Evolutionary conservation across 352 stramenopile genomes (phyloP), one percentile per base, ranked within the genome.

Genomic region (Globisporangium spinosum): DNA sequence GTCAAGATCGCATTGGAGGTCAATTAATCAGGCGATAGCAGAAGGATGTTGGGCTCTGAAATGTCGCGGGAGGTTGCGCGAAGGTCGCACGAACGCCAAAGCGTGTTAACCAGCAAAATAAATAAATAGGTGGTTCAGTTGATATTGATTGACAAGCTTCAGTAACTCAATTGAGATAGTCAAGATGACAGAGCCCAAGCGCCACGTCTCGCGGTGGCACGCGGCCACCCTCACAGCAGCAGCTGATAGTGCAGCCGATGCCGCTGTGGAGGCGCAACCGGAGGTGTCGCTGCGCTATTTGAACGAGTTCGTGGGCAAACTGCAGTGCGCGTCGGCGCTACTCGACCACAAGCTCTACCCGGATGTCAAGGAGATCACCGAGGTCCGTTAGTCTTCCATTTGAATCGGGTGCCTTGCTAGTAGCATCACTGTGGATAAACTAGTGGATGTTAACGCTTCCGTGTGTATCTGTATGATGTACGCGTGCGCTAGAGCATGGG

Each of bases 331-430:
- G 9, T 72, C 87, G 34, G 72, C 77, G 9, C 67, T 95, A 51
- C 79, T 95, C 27, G 78, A 89, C 59, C 80, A 90, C 60, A 77
- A 81, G 20, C 73, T 95, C 27, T 95, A 90, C 61, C 87, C 87
- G 10, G 85, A 95, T 61, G 83, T 85, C 12, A 95, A 95, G 64
- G 87, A 95, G 71, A 77, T 95, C 66, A 92, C 87, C 12, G 87
- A 95, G 77, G 85, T 92, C 68, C 53, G 22, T 49, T 13, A 8
- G 40, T 47, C 9, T 20, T 15, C 13, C 20, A 22, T 25, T 23
- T 27, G 15, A 29, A 5, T 38, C 29, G 29, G 3, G 29, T 4
- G 10, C 15, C 62, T 17, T 23, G 35, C 32, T 29, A 32, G 45
- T 43, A 20, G 32, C 45, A 57, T 10, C 13, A 7, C 17, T 29